Evolutionary conservation across 805 yeast species (phyloP).

Genomic region (Saccharomycopsis schoenii): DNA sequence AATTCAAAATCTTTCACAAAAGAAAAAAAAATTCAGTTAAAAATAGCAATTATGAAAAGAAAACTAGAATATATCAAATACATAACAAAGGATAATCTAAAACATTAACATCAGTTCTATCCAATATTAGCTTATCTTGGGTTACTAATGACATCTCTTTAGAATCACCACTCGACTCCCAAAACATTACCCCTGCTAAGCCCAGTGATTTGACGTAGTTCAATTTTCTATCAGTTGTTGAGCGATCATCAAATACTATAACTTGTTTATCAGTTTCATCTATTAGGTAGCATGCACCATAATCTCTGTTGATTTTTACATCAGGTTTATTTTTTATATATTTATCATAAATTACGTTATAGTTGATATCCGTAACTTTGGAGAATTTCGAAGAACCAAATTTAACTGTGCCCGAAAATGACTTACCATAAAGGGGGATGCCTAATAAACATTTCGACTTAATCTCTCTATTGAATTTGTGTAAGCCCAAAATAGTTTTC

Average conservation of each 20-base stretch:
- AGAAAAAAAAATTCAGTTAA: not conserved
- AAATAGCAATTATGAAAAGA: not conserved
- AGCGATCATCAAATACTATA: not conserved
- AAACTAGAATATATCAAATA: not conserved
- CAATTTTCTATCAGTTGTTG: conserved; percentile 25
- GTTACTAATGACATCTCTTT: conserved; percentile 13
- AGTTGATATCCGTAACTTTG: conserved; percentile 33
- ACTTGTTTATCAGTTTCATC: conserved; percentile 25
- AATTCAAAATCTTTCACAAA: not conserved
- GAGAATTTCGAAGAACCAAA: conserved; percentile 38
- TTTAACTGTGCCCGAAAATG: conserved; percentile 33
- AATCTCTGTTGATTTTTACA: conserved; percentile 40
- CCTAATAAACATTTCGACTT: conserved; percentile 60
- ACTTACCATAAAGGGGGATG: conserved; percentile 78
- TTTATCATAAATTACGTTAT: conserved; percentile 46
- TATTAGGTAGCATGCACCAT: conserved; percentile 43
- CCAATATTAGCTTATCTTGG: not conserved
- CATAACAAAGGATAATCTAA: not conserved
- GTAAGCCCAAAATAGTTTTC: conserved; percentile 37
- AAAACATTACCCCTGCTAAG: conserved; percentile 86
- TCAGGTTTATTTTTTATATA: conserved; percentile 38
- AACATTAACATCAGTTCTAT: not conserved
- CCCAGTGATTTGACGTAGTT: conserved; percentile 47
- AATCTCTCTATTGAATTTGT: conserved; percentile 30
- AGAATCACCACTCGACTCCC: conserved; percentile 84